These are phyloP conservation scores for Inonotus hispidus DNA, from an alignment of 1,284 basidiomycete genomes.

Conservation along the genomic window DNA sequence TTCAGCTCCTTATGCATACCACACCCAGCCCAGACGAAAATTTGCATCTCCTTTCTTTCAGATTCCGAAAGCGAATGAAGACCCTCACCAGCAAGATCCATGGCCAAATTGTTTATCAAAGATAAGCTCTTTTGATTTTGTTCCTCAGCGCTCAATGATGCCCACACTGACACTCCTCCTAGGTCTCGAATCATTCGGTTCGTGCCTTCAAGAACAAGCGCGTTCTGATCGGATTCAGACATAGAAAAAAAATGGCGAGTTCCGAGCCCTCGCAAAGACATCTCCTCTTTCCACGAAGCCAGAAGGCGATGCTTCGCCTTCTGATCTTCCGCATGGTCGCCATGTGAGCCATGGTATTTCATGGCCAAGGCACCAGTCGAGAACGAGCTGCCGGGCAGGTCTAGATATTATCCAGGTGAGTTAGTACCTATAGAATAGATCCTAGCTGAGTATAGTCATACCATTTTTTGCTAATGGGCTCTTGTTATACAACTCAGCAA, in stretches of 20 bases:
- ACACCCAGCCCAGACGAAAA: constrained; percentile 24
- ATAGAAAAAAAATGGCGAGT: neutral
- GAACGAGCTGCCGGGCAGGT: too few relatives aligned
- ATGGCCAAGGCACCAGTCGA: constrained; percentile 8
- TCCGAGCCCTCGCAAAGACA: neutral
- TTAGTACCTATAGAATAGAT: too few relatives aligned
- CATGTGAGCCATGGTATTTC: constrained; percentile 1
- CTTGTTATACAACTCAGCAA: neutral
- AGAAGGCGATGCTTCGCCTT: too few relatives aligned
- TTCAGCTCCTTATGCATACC: constrained; percentile 29
- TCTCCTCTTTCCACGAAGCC: neutral
- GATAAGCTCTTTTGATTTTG: neutral
- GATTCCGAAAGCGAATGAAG: constrained; percentile 17
- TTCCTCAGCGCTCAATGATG: constrained; percentile 15
- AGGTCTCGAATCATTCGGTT: neutral
- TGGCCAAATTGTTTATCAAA: constrained; percentile 4
- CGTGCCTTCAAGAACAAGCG: neutral
- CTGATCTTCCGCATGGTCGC: too few relatives aligned
- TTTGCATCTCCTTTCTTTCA: constrained; percentile 13
- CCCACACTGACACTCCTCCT: constrained; percentile 13
- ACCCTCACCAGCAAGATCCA: constrained; percentile 20
- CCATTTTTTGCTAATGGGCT: neutral
- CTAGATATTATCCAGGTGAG: too few relatives aligned
- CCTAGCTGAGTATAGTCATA: too few relatives aligned
- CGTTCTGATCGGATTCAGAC: neutral